These are phyloP conservation scores for Aspergillus sclerotioniger DNA, from an alignment of 495 filamentous ascomycete genomes.

Conservation along the genomic window DNA sequence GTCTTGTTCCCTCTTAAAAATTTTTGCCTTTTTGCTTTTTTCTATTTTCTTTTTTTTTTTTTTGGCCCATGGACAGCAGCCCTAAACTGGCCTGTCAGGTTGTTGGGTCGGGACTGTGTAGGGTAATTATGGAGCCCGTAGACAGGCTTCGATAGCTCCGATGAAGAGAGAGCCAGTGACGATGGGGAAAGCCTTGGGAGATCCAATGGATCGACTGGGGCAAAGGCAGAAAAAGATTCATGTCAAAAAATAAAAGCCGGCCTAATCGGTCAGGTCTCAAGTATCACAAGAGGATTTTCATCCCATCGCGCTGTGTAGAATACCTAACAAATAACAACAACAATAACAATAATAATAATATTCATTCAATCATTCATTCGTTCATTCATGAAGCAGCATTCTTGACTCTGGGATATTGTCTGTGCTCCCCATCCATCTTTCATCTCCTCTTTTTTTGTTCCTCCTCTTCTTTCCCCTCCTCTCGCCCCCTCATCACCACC, in stretches of 20 bases:
- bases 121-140: background rate
- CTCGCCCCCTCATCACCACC: background rate
- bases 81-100: slow-evolving; percentile 1
- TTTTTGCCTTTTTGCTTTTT: background rate
- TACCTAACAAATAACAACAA: too few species aligned
- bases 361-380: background rate
- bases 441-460: background rate
- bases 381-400: background rate
- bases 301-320: background rate
- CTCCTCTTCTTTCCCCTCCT: slow-evolving; percentile 7
- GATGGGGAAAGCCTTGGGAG: background rate
- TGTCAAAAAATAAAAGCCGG: background rate
- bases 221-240: background rate
- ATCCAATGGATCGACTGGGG: background rate
- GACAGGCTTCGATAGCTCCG: background rate
- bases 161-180: background rate
- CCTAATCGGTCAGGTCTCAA: background rate
- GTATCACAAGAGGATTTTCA: slow-evolving; percentile 11
- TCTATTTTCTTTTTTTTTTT: background rate
- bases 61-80: background rate
- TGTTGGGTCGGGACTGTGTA: background rate
- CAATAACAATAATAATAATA: background rate
- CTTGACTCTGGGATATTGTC: background rate
- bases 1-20: slow-evolving; percentile 1
- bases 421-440: background rate